Base-by-base conservation (phyloP, 768 basidiomycete species). In the Tulasnella sp. region DNA sequence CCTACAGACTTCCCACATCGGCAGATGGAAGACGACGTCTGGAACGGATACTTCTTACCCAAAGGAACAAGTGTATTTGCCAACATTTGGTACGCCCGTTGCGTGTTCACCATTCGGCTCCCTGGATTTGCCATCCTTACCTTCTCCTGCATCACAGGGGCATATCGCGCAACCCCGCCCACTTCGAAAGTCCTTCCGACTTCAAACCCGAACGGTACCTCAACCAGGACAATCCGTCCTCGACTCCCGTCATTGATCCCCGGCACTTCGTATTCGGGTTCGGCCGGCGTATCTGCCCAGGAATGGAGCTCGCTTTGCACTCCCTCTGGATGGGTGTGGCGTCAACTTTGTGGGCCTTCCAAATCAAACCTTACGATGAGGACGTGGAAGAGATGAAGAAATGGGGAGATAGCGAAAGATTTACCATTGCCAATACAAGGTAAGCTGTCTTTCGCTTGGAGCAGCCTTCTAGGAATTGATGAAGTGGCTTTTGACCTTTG, bases 31-130 rank as follows among this genome's bases (percentile, higher is more conserved):
- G 79, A 79, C 57, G 77, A 79, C 32, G 40, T 74, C 20, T 79
- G 79, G 39, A 70, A 79, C 15, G 79, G 79, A 20, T 44, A 70
- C 7, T 77, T 67, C 51, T 69, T 76, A 0, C 75, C 75, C 20
- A 42, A 51, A 15, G 75, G 75, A 23, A 46, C 75, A 1, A 67
- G 15, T 11, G 57, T 76, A 18, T 67, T 76, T 18, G n/a, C 57
- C 29, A 76, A 76, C 39, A 61, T 42, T 9, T 76, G 75, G 75
- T 40, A 70, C 11, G 61, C 37, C 29, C 5, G 10, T 5, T 48
- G 2, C 23, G 13, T 3, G n/a, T 0, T 61, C n/a, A n/a, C 57
- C 20, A 2, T 20, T 23, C 20, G n/a, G 20, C 3, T 9, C 20
- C 23, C 55, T n/a, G n/a, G n/a, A n/a, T n/a, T 40, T 40, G 40